A percentile compares a stretch with the other conserved stretches of the same genome.
phyloP scores from a whole-genome alignment of 257 asterid species.

The Solanum medicagineum region DNA sequence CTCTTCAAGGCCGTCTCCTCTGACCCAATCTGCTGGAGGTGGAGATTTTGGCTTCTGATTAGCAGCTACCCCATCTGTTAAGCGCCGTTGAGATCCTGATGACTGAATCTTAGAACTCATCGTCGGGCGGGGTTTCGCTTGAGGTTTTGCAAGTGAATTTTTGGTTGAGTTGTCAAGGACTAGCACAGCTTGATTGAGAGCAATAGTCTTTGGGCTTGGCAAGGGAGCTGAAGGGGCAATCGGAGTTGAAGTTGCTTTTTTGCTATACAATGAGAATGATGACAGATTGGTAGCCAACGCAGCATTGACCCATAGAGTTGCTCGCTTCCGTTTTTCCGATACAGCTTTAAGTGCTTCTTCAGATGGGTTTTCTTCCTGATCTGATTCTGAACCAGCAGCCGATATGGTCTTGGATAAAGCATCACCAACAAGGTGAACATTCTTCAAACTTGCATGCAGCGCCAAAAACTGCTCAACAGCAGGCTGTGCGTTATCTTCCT shows the following conservation, averaged over 20 bases:
- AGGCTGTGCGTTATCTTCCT: conserved; percentile 85
- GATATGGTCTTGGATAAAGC: conserved; percentile 49
- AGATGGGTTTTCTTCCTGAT: conserved; percentile 42
- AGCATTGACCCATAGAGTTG: conserved; percentile 82
- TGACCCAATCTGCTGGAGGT: conserved; percentile 71
- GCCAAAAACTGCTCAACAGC: conserved; percentile 83
- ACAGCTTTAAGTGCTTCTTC: conserved; percentile 50
- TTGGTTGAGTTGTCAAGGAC: conserved; percentile 62
- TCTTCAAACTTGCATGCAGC: conserved; percentile 54
- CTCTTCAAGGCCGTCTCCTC: conserved; percentile 75
- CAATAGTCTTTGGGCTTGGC: conserved; percentile 24
- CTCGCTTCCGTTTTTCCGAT: conserved; percentile 60
- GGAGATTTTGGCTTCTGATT: conserved; percentile 33
- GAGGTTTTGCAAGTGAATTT: conserved; percentile 25
- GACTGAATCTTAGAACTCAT: conserved; percentile 32
- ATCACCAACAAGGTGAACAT: conserved; percentile 56
- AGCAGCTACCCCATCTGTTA: conserved; percentile 24
- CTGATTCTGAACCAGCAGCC: conserved; percentile 29
- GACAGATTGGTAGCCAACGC: conserved; percentile 71
- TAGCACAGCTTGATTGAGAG: conserved; percentile 39
- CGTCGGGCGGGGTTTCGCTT: conserved; percentile 35
- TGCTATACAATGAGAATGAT: conserved; percentile 52
- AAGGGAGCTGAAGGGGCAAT: conserved; percentile 16
- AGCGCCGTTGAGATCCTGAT: conserved; percentile 34
- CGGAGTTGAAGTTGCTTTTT: conserved; percentile 29